Percentiles rank a stretch among this genome's conserved stretches.
Evolutionary conservation across 225 moss, liverwort and hornwort genomes (phyloP).

Genomic region (Pleurozium schreberi): DNA sequence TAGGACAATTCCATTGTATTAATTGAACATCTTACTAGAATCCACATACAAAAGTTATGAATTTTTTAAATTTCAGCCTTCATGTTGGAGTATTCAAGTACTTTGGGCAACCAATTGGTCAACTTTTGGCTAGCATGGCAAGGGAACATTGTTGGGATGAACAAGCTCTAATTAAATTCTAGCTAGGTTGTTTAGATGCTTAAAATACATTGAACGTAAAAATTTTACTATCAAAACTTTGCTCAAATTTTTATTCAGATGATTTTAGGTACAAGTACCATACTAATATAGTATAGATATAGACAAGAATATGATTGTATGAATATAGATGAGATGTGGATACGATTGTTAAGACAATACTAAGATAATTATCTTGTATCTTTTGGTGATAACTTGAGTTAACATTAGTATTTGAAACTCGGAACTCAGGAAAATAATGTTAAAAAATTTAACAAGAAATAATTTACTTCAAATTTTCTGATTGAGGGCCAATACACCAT

Average conservation of each 20-base stretch:
- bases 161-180: too few species aligned
- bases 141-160: background rate
- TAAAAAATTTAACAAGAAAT: background rate
- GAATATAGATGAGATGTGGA: fast-evolving
- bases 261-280: background rate
- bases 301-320: background rate
- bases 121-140: background rate
- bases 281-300: background rate
- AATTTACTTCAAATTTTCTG: background rate
- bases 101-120: fast-evolving
- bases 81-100: fast-evolving
- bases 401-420: background rate
- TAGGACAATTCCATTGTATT: background rate
- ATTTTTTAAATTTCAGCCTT: too few species aligned
- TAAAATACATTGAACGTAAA: background rate
- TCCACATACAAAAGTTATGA: background rate
- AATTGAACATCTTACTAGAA: background rate
- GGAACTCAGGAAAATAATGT: fast-evolving
- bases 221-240: background rate
- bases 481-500: background rate
- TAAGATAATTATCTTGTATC: too few species aligned
- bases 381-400: background rate
- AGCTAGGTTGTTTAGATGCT: fast-evolving
- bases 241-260: fast-evolving
- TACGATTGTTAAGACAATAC: fast-evolving